Conservation (phyloP, 352 stramenopile genomes). For the Aphanomyces cochlioides region DNA sequence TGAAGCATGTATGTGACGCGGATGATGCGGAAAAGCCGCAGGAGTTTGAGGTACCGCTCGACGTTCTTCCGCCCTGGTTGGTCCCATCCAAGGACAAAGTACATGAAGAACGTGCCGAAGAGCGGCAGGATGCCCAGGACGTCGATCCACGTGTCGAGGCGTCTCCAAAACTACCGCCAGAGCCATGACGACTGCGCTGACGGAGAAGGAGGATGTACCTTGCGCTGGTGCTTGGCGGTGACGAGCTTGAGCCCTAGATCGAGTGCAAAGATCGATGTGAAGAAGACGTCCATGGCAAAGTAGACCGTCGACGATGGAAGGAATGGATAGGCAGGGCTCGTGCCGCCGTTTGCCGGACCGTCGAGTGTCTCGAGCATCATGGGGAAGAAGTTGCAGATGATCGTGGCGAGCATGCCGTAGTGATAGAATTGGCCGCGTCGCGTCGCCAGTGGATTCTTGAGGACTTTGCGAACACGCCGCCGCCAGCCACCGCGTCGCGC, state of each 20-base stretch:
- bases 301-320: constrained; percentile 43
- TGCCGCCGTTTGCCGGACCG: constrained; percentile 46
- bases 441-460: background rate
- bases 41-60: constrained; percentile 39
- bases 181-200: background rate
- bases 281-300: constrained; percentile 38
- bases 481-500: background rate
- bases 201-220: constrained; percentile 23
- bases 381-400: constrained; percentile 24
- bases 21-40: constrained; percentile 49
- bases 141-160: constrained; percentile 48
- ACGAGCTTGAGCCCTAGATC: constrained; percentile 49
- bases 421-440: constrained; percentile 2
- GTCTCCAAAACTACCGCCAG: constrained; percentile 26
- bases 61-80: constrained; percentile 27
- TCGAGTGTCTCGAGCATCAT: constrained; percentile 35
- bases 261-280: constrained; percentile 52
- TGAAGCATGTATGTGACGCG: constrained; percentile 51
- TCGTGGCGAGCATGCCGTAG: constrained; percentile 25
- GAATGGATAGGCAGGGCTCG: constrained; percentile 55
- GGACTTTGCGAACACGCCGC: background rate
- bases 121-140: constrained; percentile 52
- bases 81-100: constrained; percentile 30
- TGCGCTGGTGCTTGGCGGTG: constrained; percentile 33
- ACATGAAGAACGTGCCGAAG: constrained; percentile 43